Conservation (phyloP, 2,329 filamentous ascomycete species). For the Beauveria sp. region DNA sequence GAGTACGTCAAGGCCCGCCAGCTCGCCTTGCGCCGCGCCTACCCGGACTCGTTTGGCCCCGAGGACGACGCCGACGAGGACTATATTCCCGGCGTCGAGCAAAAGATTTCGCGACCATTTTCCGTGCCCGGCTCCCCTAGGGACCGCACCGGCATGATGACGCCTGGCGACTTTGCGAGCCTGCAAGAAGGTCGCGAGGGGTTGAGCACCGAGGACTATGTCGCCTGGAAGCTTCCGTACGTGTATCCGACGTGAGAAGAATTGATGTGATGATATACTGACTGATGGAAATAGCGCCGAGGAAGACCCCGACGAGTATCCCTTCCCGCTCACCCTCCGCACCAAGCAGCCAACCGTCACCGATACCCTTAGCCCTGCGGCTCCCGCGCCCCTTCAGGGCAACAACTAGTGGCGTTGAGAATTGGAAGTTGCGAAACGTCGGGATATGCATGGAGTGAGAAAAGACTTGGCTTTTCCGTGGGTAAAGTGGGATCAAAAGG, state of each 20-base stretch:
- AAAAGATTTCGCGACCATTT: slow-evolving; percentile 91
- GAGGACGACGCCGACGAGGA: slow-evolving; percentile 79
- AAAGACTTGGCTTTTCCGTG: neutral
- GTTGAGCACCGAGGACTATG: slow-evolving; percentile 91
- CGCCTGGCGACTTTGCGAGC: slow-evolving; percentile 93
- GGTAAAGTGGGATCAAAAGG: neutral
- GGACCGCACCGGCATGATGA: slow-evolving; percentile 95
- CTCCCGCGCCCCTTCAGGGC: neutral
- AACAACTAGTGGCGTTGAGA: neutral
- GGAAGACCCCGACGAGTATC: slow-evolving; percentile 75
- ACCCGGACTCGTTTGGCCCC: slow-evolving; percentile 74
- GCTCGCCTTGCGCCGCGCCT: slow-evolving; percentile 82
- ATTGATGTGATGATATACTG: neutral
- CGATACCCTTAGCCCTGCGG: neutral
- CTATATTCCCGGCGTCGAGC: slow-evolving; percentile 85
- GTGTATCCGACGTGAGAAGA: slow-evolving; percentile 32
- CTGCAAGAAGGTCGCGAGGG: slow-evolving; percentile 92
- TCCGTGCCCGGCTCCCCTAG: slow-evolving; percentile 90
- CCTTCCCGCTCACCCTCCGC: slow-evolving; percentile 51
- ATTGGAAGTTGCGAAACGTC: neutral
- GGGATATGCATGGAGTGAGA: neutral
- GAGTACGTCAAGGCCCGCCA: slow-evolving; percentile 98
- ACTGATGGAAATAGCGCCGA: slow-evolving; percentile 57
- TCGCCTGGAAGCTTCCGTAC: slow-evolving; percentile 96
- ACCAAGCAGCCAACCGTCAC: slow-evolving; percentile 36